phyloP scores from a whole-genome alignment of 768 basidiomycete species.

The Gyrodon lividus region DNA sequence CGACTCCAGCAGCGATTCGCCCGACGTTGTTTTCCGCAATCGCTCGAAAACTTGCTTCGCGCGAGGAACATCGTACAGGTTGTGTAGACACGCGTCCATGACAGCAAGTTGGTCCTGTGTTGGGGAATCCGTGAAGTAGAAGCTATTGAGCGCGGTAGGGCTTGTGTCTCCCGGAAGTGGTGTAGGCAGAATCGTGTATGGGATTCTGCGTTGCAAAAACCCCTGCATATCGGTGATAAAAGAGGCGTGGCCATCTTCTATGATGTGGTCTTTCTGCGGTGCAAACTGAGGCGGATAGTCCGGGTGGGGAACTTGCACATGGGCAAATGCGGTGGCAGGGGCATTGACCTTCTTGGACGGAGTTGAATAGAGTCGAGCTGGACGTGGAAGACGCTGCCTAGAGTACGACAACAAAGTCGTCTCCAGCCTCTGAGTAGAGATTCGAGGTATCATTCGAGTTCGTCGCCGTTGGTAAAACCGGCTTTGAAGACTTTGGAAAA shows the following conservation, averaged over 20 bases:
- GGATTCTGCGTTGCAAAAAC: constrained; percentile 48
- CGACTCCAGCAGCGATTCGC: constrained; percentile 46
- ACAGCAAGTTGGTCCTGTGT: constrained; percentile 72
- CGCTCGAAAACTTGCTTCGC: constrained; percentile 72
- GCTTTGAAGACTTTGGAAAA: too few species aligned
- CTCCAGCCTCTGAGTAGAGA: constrained; percentile 26
- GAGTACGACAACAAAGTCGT: constrained; percentile 56
- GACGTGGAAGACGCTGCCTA: constrained; percentile 65
- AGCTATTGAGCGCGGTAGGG: constrained; percentile 38
- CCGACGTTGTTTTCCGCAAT: constrained; percentile 45
- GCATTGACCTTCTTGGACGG: constrained; percentile 57
- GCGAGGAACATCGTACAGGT: constrained; percentile 71
- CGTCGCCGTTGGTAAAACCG: constrained; percentile 9
- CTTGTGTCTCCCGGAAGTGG: constrained; percentile 55
- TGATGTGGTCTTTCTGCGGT: constrained; percentile 23
- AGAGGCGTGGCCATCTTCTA: constrained; percentile 9
- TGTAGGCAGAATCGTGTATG: constrained; percentile 62
- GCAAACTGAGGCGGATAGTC: constrained; percentile 43
- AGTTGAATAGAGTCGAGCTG: constrained; percentile 68
- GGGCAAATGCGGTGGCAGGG: constrained; percentile 47
- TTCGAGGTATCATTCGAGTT: constrained; percentile 30
- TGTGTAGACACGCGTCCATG: constrained; percentile 81
- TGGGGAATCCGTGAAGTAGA: constrained; percentile 62
- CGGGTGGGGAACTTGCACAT: constrained; percentile 34
- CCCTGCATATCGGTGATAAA: constrained; percentile 41